phyloP scores from a whole-genome alignment of 2,329 filamentous ascomycete species.

The Venturia carpophila region DNA sequence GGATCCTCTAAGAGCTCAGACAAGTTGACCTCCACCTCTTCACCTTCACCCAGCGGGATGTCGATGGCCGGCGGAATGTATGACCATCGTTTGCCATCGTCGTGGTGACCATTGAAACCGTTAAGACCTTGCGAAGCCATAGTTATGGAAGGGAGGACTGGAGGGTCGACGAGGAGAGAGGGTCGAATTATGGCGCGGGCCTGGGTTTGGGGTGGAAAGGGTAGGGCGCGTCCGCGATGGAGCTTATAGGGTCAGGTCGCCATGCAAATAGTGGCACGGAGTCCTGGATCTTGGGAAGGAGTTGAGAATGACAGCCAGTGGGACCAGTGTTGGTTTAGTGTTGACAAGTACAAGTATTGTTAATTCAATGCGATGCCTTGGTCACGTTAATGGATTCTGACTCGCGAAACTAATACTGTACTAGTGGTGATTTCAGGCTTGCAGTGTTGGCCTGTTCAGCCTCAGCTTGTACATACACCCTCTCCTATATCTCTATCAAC shows the following conservation, averaged over 20 bases:
- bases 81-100: constrained; percentile 11
- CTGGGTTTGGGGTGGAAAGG: background rate
- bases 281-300: background rate
- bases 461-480: no score
- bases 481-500: no score
- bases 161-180: background rate
- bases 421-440: no score
- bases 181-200: background rate
- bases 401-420: no score
- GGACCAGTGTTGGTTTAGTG: no score
- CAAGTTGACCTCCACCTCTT: constrained; percentile 83
- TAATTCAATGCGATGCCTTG: no score
- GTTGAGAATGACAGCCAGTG: background rate
- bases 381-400: no score
- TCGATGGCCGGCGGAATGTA: constrained; percentile 51
- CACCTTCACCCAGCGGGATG: constrained; percentile 54
- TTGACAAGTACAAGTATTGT: no score
- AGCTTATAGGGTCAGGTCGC: background rate
- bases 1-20: constrained; percentile 87
- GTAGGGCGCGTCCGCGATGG: background rate
- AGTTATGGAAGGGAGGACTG: background rate
- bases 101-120: constrained; percentile 12
- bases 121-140: constrained; percentile 12
- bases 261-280: background rate
- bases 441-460: no score